Evolutionary conservation across 2,329 filamentous ascomycete genomes (phyloP).

Genomic region (Pseudovirgaria hyperparasitica): DNA sequence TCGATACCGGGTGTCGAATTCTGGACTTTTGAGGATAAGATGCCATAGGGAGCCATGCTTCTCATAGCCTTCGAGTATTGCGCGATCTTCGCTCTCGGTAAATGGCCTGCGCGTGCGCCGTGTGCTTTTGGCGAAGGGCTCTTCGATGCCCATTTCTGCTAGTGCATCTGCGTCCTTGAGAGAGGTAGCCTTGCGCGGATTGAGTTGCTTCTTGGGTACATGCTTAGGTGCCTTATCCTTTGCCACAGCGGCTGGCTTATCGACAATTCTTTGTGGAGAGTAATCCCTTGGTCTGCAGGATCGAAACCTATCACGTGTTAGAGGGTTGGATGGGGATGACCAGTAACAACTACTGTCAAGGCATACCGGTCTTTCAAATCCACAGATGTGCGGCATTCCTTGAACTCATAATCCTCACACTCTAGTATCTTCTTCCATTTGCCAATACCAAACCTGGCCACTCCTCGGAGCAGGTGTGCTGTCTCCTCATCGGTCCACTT

Average conservation of each 20-base stretch:
- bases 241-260: conserved; percentile 1
- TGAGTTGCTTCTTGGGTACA: conserved; percentile 1
- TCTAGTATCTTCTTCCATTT: conserved; percentile 52
- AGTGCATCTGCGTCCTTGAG: conserved; percentile 19
- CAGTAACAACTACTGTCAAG: neutral
- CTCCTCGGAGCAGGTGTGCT: conserved; percentile 42
- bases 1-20: conserved; percentile 37
- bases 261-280: conserved; percentile 10
- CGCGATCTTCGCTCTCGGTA: conserved; percentile 43
- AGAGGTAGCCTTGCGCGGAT: conserved; percentile 9
- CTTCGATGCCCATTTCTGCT: conserved; percentile 33
- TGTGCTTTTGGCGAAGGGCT: conserved; percentile 35
- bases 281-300: conserved; percentile 41
- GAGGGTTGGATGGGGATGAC: conserved; percentile 10
- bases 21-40: conserved; percentile 41
- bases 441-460: conserved; percentile 48
- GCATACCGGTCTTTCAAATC: conserved; percentile 49
- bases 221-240: no score
- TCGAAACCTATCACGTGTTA: conserved; percentile 28
- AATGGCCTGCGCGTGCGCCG: conserved; percentile 44
- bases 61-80: conserved; percentile 44
- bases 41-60: conserved; percentile 49
- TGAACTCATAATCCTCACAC: conserved; percentile 43
- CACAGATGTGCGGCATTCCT: conserved; percentile 44
- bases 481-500: conserved; percentile 54